Evolutionary conservation across 495 filamentous ascomycete genomes (phyloP), one percentile per base, ranked within the genome.

Genomic region (Massariosphaeria phaeospora): DNA sequence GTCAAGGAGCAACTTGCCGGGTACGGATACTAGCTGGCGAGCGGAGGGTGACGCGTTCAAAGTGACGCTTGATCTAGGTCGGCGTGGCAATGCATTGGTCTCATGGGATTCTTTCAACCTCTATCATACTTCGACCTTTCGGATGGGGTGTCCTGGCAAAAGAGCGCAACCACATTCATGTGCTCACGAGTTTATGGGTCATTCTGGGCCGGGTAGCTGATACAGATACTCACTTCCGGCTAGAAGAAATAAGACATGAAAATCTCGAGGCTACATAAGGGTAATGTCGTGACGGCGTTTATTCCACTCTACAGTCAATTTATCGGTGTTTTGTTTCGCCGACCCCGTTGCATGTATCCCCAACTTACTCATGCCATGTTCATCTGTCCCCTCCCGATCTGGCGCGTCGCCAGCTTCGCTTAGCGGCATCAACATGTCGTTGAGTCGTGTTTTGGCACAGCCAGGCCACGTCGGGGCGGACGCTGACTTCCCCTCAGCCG

Each of bases 1-100:
- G 78, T 75, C 65, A 83, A 83, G 77, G 73, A 71, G 73, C 80
- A 87, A 73, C 75, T 89, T 68, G 84, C 81, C 70, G 63, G 79
- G 67, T 82, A 76, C 69, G 85, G 85, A 59, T 88, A 84, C 74
- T 89, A 88, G 78, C 51, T 23, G 35, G 40, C 20, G 30, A 48
- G 7, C 15, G 15, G 27, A 11, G 35, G 10, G 52, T 42, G 34
- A 30, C 38, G 52, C 45, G 18, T 48, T 52, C 23, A 47, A n/a
- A 42, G 27, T 9, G 45, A 41, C 46, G 48, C 61, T 35, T 15
- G 50, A 57, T 13, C 42, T 34, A 48, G 49, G 52, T 57, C 41
- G 44, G 62, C 55, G 53, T 52, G 43, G n/a, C 53, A 41, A 48
- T 56, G 52, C 58, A 62, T 59, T 29, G 61, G 55, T 52, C 35